A percentile compares a stretch with the other conserved stretches of the same genome.
Evolutionary conservation across 2,329 filamentous ascomycete genomes (phyloP).

Genomic region (Ilyonectria sp.): DNA sequence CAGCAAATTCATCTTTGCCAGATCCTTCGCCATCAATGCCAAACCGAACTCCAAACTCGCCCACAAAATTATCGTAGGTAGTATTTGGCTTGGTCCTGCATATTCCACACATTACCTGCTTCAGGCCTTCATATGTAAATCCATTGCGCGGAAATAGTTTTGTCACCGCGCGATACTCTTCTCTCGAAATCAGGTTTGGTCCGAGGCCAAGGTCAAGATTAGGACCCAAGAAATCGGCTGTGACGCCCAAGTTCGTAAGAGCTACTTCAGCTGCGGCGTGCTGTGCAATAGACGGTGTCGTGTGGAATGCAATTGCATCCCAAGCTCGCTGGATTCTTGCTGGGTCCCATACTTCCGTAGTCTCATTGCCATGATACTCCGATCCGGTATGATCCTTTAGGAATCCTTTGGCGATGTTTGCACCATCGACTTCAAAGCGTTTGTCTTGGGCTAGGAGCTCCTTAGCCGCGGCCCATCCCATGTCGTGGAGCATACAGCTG

Average conservation of each 20-base stretch:
- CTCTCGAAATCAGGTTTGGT: slow-evolving; percentile 20
- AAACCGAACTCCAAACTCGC: not conserved
- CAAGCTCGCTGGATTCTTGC: slow-evolving; percentile 30
- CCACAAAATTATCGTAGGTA: slow-evolving; percentile 31
- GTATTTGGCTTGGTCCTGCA: slow-evolving; percentile 28
- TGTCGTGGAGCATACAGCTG: slow-evolving; percentile 35
- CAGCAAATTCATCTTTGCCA: not conserved
- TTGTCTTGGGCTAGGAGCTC: slow-evolving; percentile 25
- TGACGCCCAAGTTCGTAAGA: slow-evolving; percentile 13
- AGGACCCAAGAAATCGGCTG: slow-evolving; percentile 33
- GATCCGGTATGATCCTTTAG: slow-evolving; percentile 1
- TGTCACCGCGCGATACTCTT: slow-evolving; percentile 28
- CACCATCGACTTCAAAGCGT: slow-evolving; percentile 37
- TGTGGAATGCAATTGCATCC: slow-evolving; percentile 36
- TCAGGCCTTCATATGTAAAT: slow-evolving; percentile 24
- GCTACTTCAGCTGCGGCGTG: slow-evolving; percentile 31
- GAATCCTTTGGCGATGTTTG: slow-evolving; percentile 31
- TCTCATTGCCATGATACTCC: not conserved
- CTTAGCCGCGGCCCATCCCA: slow-evolving; percentile 34
- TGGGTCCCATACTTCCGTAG: slow-evolving; percentile 12
- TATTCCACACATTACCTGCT: slow-evolving; percentile 23
- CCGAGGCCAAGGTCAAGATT: slow-evolving; percentile 16
- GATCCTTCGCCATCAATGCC: not conserved
- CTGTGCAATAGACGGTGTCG: slow-evolving; percentile 28
- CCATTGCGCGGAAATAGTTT: slow-evolving; percentile 27